Conservation (phyloP, 73 alveolate species). For the Tetrahymena thermophila region DNA sequence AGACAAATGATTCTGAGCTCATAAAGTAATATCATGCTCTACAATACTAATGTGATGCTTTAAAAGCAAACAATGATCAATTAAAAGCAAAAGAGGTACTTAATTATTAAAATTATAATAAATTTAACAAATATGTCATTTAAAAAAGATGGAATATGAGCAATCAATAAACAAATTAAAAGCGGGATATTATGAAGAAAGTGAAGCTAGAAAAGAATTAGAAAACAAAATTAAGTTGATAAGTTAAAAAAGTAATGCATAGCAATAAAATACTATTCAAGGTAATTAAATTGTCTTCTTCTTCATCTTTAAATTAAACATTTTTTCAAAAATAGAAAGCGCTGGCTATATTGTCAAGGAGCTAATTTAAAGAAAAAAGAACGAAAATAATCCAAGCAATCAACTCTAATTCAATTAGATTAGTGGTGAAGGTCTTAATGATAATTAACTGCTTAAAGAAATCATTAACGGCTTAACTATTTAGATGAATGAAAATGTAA, state of each 20-base stretch:
- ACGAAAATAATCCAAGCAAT: background rate
- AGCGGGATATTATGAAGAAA: background rate
- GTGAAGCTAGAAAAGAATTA: background rate
- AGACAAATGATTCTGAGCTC: background rate
- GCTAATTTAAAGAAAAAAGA: background rate
- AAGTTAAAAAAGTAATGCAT: background rate
- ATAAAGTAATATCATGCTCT: background rate
- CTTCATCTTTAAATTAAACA: background rate
- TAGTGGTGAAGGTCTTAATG: background rate
- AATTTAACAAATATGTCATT: background rate
- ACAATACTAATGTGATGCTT: background rate
- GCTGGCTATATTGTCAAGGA: background rate
- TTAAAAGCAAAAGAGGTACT: background rate
- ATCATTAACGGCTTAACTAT: background rate
- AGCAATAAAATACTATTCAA: background rate
- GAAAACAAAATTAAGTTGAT: background rate
- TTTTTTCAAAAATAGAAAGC: background rate
- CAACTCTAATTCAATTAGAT: background rate
- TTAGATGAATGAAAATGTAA: background rate
- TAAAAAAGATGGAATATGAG: background rate
- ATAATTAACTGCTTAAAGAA: background rate
- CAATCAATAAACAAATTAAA: background rate
- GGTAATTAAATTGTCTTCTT: background rate
- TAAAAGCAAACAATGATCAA: background rate
- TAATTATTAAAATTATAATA: background rate